Evolutionary conservation across 1,284 basidiomycete genomes (phyloP).

Genomic region (Ustilago xerochloae): DNA sequence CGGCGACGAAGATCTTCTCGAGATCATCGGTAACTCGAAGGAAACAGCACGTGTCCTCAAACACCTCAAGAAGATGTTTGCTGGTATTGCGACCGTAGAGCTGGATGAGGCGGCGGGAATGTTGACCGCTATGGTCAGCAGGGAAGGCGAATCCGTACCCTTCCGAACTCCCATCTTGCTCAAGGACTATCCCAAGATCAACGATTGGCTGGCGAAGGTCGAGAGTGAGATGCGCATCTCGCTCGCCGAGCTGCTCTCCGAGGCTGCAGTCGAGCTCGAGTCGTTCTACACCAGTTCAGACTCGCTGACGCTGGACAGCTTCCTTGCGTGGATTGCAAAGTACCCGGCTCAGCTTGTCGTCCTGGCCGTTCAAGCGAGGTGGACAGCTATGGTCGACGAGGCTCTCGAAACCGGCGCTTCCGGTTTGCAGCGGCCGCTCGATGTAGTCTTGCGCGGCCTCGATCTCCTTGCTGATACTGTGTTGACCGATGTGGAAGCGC

Average conservation of each 20-base stretch:
- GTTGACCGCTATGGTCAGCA: slow-evolving; percentile 55
- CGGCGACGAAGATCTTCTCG: slow-evolving; percentile 96
- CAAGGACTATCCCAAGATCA: slow-evolving; percentile 95
- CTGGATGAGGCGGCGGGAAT: slow-evolving; percentile 75
- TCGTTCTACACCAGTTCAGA: slow-evolving; percentile 78
- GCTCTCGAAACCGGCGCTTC: slow-evolving; percentile 75
- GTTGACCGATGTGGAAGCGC: slow-evolving; percentile 84
- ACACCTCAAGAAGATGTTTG: slow-evolving; percentile 99
- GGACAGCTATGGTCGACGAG: slow-evolving; percentile 86
- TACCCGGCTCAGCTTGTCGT: slow-evolving; percentile 97
- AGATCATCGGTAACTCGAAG: slow-evolving; percentile 99
- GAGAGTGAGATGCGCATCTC: slow-evolving; percentile 95
- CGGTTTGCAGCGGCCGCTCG: slow-evolving; percentile 77
- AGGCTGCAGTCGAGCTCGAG: slow-evolving; percentile 82
- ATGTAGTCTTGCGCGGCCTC: slow-evolving; percentile 82
- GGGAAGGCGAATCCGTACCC: slow-evolving; percentile 90
- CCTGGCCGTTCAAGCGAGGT: slow-evolving; percentile 90
- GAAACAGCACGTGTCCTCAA: slow-evolving; percentile 97
- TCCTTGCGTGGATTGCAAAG: slow-evolving; percentile 89
- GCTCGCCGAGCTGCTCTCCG: slow-evolving; percentile 82
- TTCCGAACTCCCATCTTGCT: slow-evolving; percentile 86
- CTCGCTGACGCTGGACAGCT: slow-evolving; percentile 73
- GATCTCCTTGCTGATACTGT: slow-evolving; percentile 96
- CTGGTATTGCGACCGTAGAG: slow-evolving; percentile 88
- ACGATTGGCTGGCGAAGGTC: slow-evolving; percentile 94